Base-by-base conservation (phyloP, 2,329 filamentous ascomycete species). In the Penicillium sp. region DNA sequence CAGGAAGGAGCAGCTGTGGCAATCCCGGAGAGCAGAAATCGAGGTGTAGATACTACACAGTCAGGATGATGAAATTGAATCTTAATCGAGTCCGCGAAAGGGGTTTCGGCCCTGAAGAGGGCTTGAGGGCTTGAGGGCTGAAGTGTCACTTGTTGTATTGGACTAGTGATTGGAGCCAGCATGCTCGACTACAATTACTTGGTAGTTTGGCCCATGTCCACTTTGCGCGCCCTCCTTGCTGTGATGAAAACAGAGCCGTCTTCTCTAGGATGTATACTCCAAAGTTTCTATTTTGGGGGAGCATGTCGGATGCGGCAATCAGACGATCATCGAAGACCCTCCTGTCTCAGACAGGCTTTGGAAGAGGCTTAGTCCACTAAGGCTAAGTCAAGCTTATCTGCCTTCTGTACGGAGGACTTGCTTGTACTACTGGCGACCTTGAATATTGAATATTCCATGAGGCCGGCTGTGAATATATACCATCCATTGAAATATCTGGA, bases 131-230 rank as follows among this genome's bases (percentile, higher is more conserved):
- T 41, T 41, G 35, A 41, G 48, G 38, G 54, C 54, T 49, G 54
- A 51, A 51, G 46, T 50, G 46, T 58, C 31, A 31, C 30, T 35
- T 50, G 35, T 41, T 41, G 35, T 41, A 41, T 41, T 41, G 35
- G 35, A 41, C 35, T 47, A 21, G 55, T 51, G 46, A 58, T 58
- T 58, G 55, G 55, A 50, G 55, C 55, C 55, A 58, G 55, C 55
- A 45, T 44, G 11, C 44, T 19, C 2, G 11, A 41, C 35, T 15
- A 41, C 35, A 11, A 15, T 15, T 41, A 11, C 15, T 15, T 41
- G 35, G 35, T 15, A 41, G 35, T 15, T 11, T 41, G 35, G 35
- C 13, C 35, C 5, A 5, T 15, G 35, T 41, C 35, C 35, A 41
- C 35, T 41, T 15, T 41, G 35, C 15, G 11, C 15, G 35, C 13